Evolutionary conservation across 1,284 basidiomycete species (phyloP).

Genomic region (Irpex sp.): DNA sequence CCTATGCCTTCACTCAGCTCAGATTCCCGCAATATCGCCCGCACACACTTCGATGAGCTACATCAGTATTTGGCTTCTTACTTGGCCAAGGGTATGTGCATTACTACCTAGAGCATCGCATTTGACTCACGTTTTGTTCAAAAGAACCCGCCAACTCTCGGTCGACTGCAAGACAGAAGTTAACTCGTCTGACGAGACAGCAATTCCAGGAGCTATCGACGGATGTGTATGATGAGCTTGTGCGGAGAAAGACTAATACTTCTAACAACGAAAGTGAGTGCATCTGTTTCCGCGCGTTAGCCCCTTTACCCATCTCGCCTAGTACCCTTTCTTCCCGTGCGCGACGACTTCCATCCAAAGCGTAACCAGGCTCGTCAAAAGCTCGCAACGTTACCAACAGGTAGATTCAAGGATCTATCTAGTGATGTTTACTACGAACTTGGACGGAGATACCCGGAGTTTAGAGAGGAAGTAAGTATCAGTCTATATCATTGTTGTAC

Average conservation of each 20-base stretch:
- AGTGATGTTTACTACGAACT: conserved; percentile 97
- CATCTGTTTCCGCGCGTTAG: background rate
- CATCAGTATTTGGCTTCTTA: conserved; percentile 69
- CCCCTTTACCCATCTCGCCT: conserved; percentile 8
- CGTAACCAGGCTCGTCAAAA: conserved; percentile 98
- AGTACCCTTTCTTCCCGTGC: conserved; percentile 87
- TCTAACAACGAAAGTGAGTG: conserved; percentile 56
- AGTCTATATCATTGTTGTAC: background rate
- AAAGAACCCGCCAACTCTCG: conserved; percentile 74
- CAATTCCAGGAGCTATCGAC: conserved; percentile 94
- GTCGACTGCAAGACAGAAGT: conserved; percentile 83
- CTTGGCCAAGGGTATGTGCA: conserved; percentile 57
- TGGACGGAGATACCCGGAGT: conserved; percentile 91
- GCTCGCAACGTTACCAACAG: conserved; percentile 87
- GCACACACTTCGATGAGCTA: conserved; percentile 71
- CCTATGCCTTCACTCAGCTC: conserved; percentile 47
- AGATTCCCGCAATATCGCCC: conserved; percentile 64
- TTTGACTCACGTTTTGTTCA: background rate
- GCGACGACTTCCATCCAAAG: conserved; percentile 97
- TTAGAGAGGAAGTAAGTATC: conserved; percentile 63
- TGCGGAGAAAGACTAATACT: conserved; percentile 63
- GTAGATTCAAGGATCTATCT: conserved; percentile 93
- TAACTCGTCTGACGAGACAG: conserved; percentile 82
- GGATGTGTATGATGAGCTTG: conserved; percentile 90
- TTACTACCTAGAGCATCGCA: background rate